Evolutionary conservation across 805 yeast genomes (phyloP), one percentile per base, ranked within the genome.

Genomic region (Nakazawaea anatomiae): DNA sequence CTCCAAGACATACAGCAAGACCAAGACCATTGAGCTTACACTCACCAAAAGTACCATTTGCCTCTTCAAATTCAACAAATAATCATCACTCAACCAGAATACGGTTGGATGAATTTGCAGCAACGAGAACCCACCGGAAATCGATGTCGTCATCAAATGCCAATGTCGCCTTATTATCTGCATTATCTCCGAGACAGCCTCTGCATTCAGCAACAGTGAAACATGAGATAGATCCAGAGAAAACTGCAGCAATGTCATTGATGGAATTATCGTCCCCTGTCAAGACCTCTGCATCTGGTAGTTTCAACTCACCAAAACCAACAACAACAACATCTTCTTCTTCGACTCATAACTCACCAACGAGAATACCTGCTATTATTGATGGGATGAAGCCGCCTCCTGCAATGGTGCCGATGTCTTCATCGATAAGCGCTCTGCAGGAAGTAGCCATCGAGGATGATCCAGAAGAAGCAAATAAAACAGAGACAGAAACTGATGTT

Each of bases 231-330:
- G 54, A 61, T 47, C 55, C 63, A 54, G 84, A 79, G 54, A 78
- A 78, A 57, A 83, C 79, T 46, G 84, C 84, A 6, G 74, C 79
- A 9, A 65, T 74, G 59, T 77, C 83, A 27, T 66, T 79, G 48
- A 79, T 79, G 73, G 75, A 82, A 39, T 66, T 79, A 40, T 72
- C 83, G 6, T 76, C 82, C 1, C 83, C 84, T 6, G 61, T 61
- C 11, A 68, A 64, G 28, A 28, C 43, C 11, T 42, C 36, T 42
- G 47, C 50, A 31, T 28, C 53, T 1, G 27, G 42, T 5, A 29
- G 29, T 41, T 39, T 32, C 43, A 12, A 12, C 25, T 36, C 42
- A n/a, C 39, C 32, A 5, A 18, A 18, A 18, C 25, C 25, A 18
- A 18, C 25, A 18, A 18, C 25, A 18, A 18, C 25, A 32, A 11